A percentile compares a stretch with the other conserved stretches of the same genome.
phyloP scores from a whole-genome alignment of 495 filamentous ascomycete species.

The Achaetomiella virescens region DNA sequence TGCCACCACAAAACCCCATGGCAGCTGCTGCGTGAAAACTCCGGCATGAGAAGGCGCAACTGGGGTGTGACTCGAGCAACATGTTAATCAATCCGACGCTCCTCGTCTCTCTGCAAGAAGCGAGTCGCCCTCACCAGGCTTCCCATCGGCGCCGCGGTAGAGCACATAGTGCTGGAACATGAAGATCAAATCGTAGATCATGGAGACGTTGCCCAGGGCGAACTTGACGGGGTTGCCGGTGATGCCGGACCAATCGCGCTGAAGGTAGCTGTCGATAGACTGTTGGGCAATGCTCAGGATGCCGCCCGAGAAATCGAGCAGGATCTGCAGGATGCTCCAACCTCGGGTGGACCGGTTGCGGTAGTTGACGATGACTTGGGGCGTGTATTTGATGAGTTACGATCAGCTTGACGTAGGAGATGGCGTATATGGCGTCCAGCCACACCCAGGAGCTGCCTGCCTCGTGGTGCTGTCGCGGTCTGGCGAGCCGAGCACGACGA shows the following conservation, averaged over 20 bases:
- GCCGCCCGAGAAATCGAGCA: slow-evolving; percentile 79
- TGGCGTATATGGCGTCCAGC: slow-evolving; percentile 58
- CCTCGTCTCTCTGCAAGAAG: slow-evolving; percentile 32
- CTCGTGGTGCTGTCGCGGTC: slow-evolving; percentile 37
- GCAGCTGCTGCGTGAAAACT: neutral
- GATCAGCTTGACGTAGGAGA: slow-evolving; percentile 83
- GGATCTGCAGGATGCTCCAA: slow-evolving; percentile 79
- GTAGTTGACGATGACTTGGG: slow-evolving; percentile 79
- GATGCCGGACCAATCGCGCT: slow-evolving; percentile 82
- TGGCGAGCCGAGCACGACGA: slow-evolving; percentile 52
- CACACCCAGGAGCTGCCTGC: slow-evolving; percentile 33
- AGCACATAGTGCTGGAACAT: slow-evolving; percentile 81
- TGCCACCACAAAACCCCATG: neutral
- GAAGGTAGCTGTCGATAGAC: slow-evolving; percentile 74
- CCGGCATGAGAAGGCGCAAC: neutral
- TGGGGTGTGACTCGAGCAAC: neutral
- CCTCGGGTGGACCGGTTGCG: slow-evolving; percentile 74
- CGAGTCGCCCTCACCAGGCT: slow-evolving; percentile 31
- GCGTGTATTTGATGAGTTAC: slow-evolving; percentile 91
- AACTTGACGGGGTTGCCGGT: slow-evolving; percentile 91
- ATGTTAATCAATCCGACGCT: slow-evolving; percentile 30
- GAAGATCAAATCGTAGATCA: slow-evolving; percentile 83
- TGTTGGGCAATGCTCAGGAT: slow-evolving; percentile 78
- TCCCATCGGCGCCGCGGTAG: slow-evolving; percentile 43
- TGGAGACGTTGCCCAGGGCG: slow-evolving; percentile 70